Evolutionary conservation across 768 basidiomycete species (phyloP), one percentile per base, ranked within the genome.

Genomic region (Hericium erinaceus): DNA sequence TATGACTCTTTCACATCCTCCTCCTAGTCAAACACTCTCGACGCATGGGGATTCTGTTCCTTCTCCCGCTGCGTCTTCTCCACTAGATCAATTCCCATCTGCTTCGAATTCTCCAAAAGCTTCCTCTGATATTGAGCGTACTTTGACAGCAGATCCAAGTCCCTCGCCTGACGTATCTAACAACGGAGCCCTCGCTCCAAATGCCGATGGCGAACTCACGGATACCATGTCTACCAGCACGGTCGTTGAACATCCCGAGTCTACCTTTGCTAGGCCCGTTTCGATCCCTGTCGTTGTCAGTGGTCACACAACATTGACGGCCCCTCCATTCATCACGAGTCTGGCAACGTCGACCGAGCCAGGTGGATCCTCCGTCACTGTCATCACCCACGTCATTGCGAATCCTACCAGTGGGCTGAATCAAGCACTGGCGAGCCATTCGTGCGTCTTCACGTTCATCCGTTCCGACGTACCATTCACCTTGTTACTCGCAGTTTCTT

Each of bases 381-480:
- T 80, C 2, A 67, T 74, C 57, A 84, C 83, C 1, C 76, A 80
- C 52, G 70, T 82, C 40, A 71, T 80, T 24, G 78, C 80, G 5
- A 83, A 82, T 64, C 80, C 77, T 50, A 69, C 74, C 20, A 69
- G 67, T 46, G 24, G 44, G 22, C 18, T 48, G 15, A 52, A n/a
- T 15, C 24, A 57, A 39, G 24, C 57, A 15, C 48, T 49, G 16
- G 4, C 16, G 18, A 12, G 40, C 22, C 50, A 57, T 39, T 55
- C 60, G 62, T 63, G 44, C 56, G 62, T 54, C 4, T 10, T 1
- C 8, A 15, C 54, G 10, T 44, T 38, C 16, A 16, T 52, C n/a
- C 39, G 26, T 40, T 9, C 5, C 7, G 12, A 54, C 22, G 50
- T 39, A 8, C 8, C 33, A 33, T 33, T 33, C 33, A 33, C 33